Percentiles rank a stretch among this genome's conserved stretches.
These are phyloP conservation scores for Naganishia liquefaciens DNA, from an alignment of 1,284 basidiomycete species.

Conservation along the genomic window DNA sequence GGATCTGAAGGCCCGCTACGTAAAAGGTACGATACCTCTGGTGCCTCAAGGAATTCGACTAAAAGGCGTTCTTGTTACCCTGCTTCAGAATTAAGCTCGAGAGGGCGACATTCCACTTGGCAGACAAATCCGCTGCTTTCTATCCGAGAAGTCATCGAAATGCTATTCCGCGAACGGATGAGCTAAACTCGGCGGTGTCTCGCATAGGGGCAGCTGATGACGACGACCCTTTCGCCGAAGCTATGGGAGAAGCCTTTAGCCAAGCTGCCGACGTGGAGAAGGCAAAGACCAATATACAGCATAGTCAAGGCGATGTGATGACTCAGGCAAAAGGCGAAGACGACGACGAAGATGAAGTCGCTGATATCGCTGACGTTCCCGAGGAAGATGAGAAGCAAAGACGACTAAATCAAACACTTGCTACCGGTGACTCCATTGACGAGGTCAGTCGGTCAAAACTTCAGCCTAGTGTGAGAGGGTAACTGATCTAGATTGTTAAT, in stretches of 20 bases:
- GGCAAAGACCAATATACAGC: slow-evolving; percentile 54
- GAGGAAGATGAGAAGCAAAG: slow-evolving; percentile 67
- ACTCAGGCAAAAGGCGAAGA: slow-evolving; percentile 24
- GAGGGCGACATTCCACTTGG: slow-evolving; percentile 38
- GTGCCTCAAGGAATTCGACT: too few species aligned
- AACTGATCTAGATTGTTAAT: neutral
- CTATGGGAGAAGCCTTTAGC: slow-evolving; percentile 63
- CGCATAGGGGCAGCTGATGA: slow-evolving; percentile 71
- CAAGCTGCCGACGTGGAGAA: slow-evolving; percentile 66
- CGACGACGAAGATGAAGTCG: slow-evolving; percentile 55
- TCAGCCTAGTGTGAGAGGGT: neutral
- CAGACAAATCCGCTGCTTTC: slow-evolving; percentile 27
- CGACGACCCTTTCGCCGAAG: slow-evolving; percentile 75
- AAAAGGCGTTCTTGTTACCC: neutral
- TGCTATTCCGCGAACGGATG: slow-evolving; percentile 62
- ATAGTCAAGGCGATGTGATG: slow-evolving; percentile 24
- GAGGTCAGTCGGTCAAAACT: slow-evolving; percentile 59
- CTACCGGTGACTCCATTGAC: slow-evolving; percentile 86
- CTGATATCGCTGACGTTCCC: slow-evolving; percentile 69
- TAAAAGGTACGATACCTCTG: slow-evolving; percentile 62
- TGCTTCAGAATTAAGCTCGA: slow-evolving; percentile 75
- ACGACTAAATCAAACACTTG: slow-evolving; percentile 60
- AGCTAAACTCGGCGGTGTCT: slow-evolving; percentile 63
- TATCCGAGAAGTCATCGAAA: slow-evolving; percentile 54
- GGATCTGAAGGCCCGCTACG: slow-evolving; percentile 86